A percentile compares a stretch with the other conserved stretches of the same genome.
These are phyloP conservation scores for Aquanectria penicillioides DNA, from an alignment of 2,329 filamentous ascomycete species.

Conservation along the genomic window DNA sequence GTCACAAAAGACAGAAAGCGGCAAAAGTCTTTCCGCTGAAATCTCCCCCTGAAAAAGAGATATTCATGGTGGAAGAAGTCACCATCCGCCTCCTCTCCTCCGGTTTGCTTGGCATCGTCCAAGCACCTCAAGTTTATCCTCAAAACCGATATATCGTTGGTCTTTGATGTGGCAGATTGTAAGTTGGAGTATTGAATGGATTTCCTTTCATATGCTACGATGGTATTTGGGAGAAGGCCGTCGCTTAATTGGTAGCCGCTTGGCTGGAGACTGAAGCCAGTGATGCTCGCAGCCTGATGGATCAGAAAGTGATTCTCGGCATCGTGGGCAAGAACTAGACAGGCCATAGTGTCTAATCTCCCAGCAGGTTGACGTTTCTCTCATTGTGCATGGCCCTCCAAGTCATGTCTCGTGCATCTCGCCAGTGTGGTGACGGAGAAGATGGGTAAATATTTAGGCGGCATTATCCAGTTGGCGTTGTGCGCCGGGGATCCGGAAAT, in stretches of 20 bases:
- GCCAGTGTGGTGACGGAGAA: not conserved
- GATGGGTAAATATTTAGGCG: conserved; percentile 27
- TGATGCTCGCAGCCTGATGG: conserved; percentile 23
- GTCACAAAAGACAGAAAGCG: conserved; percentile 22
- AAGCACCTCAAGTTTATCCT: conserved; percentile 5
- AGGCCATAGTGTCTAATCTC: conserved; percentile 9
- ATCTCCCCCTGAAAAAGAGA: conserved; percentile 13
- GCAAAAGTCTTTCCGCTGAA: conserved; percentile 18
- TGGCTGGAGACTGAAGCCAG: conserved; percentile 8
- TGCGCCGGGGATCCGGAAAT: not conserved
- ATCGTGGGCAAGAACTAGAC: conserved; percentile 19
- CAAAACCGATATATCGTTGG: not conserved
- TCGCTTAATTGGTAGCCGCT: not conserved
- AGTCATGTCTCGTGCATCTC: not conserved
- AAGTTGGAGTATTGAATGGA: not conserved
- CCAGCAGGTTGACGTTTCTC: not conserved
- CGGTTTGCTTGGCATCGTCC: not conserved
- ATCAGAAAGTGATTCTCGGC: conserved; percentile 3
- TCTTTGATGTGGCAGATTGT: not conserved
- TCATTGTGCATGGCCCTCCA: not conserved
- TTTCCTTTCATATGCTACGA: conserved; percentile 3
- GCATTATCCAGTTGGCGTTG: not conserved
- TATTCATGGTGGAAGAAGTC: conserved; percentile 22
- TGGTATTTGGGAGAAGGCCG: not conserved
- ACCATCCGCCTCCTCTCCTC: not conserved